phyloP scores from a whole-genome alignment of 2,329 filamentous ascomycete species.

The Trichophyton equinum region DNA sequence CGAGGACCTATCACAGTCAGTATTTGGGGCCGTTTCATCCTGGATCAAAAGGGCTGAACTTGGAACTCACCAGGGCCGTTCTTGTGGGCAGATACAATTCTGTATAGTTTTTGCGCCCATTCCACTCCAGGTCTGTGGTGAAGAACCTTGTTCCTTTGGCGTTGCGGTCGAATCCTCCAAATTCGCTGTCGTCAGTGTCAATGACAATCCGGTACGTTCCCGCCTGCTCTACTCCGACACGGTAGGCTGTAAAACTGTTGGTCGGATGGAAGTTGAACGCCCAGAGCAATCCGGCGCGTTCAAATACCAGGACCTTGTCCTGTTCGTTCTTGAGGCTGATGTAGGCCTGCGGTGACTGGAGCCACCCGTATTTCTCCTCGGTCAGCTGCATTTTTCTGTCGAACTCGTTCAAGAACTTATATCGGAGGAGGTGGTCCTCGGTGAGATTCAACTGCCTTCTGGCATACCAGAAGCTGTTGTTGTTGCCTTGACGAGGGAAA shows the following conservation, averaged over 20 bases:
- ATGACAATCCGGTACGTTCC: constrained; percentile 82
- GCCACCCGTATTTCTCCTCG: constrained; percentile 84
- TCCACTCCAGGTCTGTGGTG: constrained; percentile 84
- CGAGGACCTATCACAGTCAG: constrained; percentile 37
- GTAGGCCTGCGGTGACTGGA: constrained; percentile 73
- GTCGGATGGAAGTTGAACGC: constrained; percentile 92
- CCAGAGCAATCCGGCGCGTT: constrained; percentile 79
- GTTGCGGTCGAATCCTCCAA: constrained; percentile 69
- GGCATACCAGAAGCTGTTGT: constrained; percentile 89
- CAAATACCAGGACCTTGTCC: constrained; percentile 93
- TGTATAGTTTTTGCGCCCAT: constrained; percentile 74
- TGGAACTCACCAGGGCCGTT: constrained; percentile 59
- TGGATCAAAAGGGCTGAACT: neutral
- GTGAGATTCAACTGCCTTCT: constrained; percentile 86
- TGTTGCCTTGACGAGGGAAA: constrained; percentile 85
- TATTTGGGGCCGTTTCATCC: neutral
- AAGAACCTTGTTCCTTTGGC: constrained; percentile 77
- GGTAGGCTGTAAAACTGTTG: constrained; percentile 79
- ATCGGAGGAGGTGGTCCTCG: constrained; percentile 73
- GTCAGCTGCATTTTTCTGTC: constrained; percentile 80
- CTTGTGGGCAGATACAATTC: constrained; percentile 82
- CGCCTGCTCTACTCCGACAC: constrained; percentile 70
- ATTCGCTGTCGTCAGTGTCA: constrained; percentile 62
- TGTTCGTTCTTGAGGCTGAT: constrained; percentile 85
- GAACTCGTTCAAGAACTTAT: constrained; percentile 85